phyloP scores from a whole-genome alignment of 1,139 yeast genomes.

The Komagataea norvegica region DNA sequence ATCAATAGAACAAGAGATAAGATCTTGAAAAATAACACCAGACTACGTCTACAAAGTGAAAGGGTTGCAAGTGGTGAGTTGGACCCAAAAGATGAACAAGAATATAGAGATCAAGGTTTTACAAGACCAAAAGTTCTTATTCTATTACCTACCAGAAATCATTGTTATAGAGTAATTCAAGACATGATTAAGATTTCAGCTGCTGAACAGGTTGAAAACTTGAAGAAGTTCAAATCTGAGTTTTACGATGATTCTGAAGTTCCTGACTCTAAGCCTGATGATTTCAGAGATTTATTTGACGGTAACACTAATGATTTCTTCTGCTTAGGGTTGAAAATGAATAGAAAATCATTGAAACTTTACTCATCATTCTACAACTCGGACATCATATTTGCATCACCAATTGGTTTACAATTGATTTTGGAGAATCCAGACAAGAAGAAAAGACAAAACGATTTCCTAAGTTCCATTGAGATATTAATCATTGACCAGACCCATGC shows the following conservation, averaged over 20 bases:
- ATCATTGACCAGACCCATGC: constrained; percentile 83
- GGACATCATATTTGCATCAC: constrained; percentile 87
- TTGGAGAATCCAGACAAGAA: constrained; percentile 51
- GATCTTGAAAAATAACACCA: constrained; percentile 68
- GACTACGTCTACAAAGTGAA: constrained; percentile 43
- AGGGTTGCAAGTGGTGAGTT: constrained; percentile 38
- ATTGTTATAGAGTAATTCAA: constrained; percentile 68
- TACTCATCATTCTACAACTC: constrained; percentile 82
- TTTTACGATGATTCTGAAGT: constrained; percentile 49
- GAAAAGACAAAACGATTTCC: constrained; percentile 60
- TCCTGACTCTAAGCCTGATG: constrained; percentile 69
- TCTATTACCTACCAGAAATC: constrained; percentile 77
- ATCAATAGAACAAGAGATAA: constrained; percentile 80
- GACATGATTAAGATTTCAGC: constrained; percentile 61
- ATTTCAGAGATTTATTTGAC: constrained; percentile 71
- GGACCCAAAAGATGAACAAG: constrained; percentile 43
- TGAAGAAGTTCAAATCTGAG: constrained; percentile 66
- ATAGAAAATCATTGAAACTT: constrained; percentile 79
- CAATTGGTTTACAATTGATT: constrained; percentile 82
- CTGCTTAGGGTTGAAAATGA: constrained; percentile 81
- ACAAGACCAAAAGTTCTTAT: constrained; percentile 88
- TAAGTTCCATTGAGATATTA: constrained; percentile 81
- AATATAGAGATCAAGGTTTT: constrained; percentile 88
- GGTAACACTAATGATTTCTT: constrained; percentile 94
- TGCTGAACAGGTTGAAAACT: constrained; percentile 72